A percentile compares a stretch with the other conserved stretches of the same genome.
These are phyloP conservation scores for Fusarium napiforme DNA, from an alignment of 2,329 filamentous ascomycete species.

Conservation along the genomic window DNA sequence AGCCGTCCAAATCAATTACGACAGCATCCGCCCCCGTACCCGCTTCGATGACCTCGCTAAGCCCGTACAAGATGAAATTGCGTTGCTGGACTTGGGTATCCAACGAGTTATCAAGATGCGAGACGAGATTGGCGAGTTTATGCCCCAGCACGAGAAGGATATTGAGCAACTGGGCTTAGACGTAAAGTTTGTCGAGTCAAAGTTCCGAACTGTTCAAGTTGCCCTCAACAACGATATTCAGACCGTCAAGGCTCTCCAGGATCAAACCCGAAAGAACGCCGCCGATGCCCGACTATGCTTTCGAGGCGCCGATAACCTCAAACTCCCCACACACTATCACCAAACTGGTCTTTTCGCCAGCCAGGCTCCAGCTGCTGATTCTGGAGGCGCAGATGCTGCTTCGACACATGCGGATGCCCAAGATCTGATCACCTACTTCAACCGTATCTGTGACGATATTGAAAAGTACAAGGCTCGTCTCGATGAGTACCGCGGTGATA, in stretches of 20 bases:
- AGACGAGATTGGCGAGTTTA: constrained; percentile 77
- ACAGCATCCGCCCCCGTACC: constrained; percentile 84
- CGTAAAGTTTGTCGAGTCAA: constrained; percentile 61
- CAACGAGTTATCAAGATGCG: constrained; percentile 82
- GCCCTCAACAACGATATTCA: constrained; percentile 67
- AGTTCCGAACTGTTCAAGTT: constrained; percentile 58
- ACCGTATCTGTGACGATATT: constrained; percentile 56
- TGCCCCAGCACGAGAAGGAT: constrained; percentile 65
- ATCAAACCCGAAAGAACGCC: constrained; percentile 69
- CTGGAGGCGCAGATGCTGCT: constrained; percentile 48
- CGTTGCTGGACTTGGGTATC: constrained; percentile 82
- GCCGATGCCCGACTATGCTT: constrained; percentile 78
- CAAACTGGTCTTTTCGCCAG: constrained; percentile 58
- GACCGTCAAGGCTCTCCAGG: constrained; percentile 72
- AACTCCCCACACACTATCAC: constrained; percentile 71
- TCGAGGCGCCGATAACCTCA: constrained; percentile 78
- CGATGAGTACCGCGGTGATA: constrained; percentile 58
- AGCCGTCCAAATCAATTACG: constrained; percentile 81
- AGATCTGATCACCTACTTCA: constrained; percentile 58
- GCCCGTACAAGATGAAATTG: constrained; percentile 81
- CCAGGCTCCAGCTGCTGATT: constrained; percentile 43
- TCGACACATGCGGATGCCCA: constrained; percentile 53
- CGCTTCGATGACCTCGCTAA: constrained; percentile 92
- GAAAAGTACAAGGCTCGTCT: constrained; percentile 57
- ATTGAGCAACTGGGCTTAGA: constrained; percentile 60